Conservation (phyloP, 2,329 filamentous ascomycete genomes). For the Torrubiellomyces zombiae region DNA sequence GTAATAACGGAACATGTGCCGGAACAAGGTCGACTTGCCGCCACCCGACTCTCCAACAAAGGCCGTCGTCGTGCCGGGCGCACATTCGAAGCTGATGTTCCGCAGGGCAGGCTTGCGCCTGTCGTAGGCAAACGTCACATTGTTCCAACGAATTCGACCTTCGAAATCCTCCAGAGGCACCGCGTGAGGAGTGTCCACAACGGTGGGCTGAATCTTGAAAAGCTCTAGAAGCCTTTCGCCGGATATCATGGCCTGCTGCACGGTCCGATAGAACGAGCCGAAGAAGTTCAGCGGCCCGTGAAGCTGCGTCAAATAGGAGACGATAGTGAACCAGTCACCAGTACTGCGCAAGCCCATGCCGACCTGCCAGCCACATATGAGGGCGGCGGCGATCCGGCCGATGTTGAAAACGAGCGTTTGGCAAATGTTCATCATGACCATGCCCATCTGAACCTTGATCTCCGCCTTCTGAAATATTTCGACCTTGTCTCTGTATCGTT, state of each 20-base stretch:
- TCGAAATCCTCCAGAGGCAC: conserved; percentile 47
- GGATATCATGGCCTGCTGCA: conserved; percentile 94
- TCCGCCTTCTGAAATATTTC: conserved; percentile 56
- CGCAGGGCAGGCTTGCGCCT: conserved; percentile 68
- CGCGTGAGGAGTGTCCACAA: conserved; percentile 59
- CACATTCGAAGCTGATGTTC: conserved; percentile 70
- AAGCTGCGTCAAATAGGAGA: conserved; percentile 66
- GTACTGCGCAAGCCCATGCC: conserved; percentile 46
- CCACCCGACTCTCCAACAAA: conserved; percentile 94
- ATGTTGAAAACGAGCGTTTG: conserved; percentile 69
- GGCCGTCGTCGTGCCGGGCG: conserved; percentile 82
- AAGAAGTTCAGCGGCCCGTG: conserved; percentile 75
- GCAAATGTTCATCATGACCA: conserved; percentile 66
- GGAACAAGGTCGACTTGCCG: conserved; percentile 92
- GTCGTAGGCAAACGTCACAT: conserved; percentile 86
- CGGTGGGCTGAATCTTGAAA: conserved; percentile 90
- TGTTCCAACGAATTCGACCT: conserved; percentile 72
- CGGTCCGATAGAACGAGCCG: conserved; percentile 87
- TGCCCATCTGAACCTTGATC: conserved; percentile 58
- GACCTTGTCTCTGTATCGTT: conserved; percentile 55
- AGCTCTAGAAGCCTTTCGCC: conserved; percentile 87
- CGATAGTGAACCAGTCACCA: conserved; percentile 54
- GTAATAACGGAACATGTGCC: conserved; percentile 92
- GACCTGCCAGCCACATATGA: conserved; percentile 65
- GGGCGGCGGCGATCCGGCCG: conserved; percentile 53